Percentiles rank a stretch among this genome's conserved stretches.
Evolutionary conservation across 306 rosid species (phyloP).

Genomic region (Lithocarpus polystachyus): DNA sequence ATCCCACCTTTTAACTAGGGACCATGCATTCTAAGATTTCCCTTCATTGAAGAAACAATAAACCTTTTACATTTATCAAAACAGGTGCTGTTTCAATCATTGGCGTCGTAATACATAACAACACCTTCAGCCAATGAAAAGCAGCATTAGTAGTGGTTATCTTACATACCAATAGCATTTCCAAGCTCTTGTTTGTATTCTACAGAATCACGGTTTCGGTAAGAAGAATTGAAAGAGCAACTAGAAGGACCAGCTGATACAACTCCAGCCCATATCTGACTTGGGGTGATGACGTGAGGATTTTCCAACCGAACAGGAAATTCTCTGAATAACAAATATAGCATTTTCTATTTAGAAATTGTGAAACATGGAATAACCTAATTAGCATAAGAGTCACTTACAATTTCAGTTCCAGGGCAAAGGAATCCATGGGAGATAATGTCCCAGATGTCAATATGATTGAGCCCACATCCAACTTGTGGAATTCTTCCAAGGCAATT

Average conservation of each 20-base stretch:
- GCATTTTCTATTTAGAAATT: conserved; percentile 17
- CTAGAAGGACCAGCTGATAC: conserved; percentile 88
- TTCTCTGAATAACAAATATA: conserved; percentile 54
- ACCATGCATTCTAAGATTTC: conserved; percentile 21
- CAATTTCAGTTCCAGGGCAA: conserved; percentile 86
- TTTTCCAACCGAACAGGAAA: conserved; percentile 90
- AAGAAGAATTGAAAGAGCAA: conserved; percentile 79
- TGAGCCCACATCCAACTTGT: conserved; percentile 65
- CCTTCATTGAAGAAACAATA: conserved; percentile 15
- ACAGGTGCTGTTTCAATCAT: conserved; percentile 11
- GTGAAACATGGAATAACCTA: conserved; percentile 19
- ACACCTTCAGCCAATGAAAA: conserved; percentile 10
- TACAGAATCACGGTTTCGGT: conserved; percentile 63
- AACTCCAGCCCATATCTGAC: conserved; percentile 98
- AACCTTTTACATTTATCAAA: conserved; percentile 15
- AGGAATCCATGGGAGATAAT: conserved; percentile 88
- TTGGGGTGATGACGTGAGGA: conserved; percentile 83
- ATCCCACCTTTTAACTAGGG: conserved; percentile 19
- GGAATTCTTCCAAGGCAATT: conserved; percentile 81
- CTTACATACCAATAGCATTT: conserved; percentile 80
- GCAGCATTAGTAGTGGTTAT: conserved; percentile 8
- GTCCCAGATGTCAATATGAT: conserved; percentile 95
- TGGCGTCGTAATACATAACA: conserved; percentile 11
- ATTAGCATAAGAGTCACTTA: conserved; percentile 30
- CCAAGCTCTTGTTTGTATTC: conserved; percentile 94